phyloP scores from a whole-genome alignment of 208 protist genomes.

The Leishmania turanica region DNA sequence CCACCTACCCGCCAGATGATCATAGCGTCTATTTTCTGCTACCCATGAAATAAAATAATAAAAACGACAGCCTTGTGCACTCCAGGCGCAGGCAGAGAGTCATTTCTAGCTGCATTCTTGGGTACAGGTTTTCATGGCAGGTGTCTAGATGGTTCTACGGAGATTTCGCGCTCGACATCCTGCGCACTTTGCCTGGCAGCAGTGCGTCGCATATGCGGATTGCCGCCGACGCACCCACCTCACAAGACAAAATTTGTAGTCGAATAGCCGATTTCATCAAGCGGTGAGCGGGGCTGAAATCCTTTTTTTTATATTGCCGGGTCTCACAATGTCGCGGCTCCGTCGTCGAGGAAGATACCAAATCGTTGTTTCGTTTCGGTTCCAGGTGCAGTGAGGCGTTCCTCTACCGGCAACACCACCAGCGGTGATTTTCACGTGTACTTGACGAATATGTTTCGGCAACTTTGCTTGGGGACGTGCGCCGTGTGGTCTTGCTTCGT shows the following conservation, averaged over 20 bases:
- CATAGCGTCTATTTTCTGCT: not conserved
- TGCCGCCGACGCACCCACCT: no score
- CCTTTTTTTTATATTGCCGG: not conserved
- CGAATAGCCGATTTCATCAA: not conserved
- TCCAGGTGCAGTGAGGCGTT: not conserved
- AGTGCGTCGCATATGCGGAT: not conserved
- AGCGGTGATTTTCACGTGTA: no score
- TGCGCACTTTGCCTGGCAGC: not conserved
- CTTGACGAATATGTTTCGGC: no score
- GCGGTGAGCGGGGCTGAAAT: not conserved
- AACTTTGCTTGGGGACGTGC: no score
- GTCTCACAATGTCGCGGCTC: not conserved
- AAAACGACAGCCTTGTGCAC: not conserved
- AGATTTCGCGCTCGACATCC: not conserved
- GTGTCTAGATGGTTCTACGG: not conserved
- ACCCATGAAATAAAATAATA: not conserved
- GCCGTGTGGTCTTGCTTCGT: no score
- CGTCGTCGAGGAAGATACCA: not conserved
- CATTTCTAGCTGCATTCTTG: not conserved
- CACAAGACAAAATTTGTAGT: not conserved
- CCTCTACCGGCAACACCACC: not conserved
- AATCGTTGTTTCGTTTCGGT: not conserved
- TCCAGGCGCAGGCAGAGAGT: not conserved
- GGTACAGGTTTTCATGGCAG: not conserved
- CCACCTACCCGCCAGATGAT: not conserved